These are phyloP conservation scores for Phyllosticta citribraziliensis DNA, from an alignment of 2,329 filamentous ascomycete genomes.

Conservation along the genomic window DNA sequence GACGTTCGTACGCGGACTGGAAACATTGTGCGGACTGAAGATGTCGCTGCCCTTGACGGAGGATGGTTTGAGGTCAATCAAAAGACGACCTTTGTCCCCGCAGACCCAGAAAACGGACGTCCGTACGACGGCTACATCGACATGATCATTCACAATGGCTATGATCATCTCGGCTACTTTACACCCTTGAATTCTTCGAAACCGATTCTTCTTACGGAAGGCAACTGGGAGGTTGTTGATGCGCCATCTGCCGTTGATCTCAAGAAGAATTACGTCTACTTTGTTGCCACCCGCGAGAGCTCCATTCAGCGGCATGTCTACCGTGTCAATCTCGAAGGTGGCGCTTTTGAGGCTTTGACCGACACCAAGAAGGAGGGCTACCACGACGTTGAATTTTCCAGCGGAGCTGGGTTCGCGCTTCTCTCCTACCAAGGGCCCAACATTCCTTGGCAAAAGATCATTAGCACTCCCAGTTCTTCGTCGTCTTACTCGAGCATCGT, in stretches of 20 bases:
- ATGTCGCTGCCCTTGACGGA: slow-evolving; percentile 78
- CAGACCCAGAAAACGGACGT: slow-evolving; percentile 66
- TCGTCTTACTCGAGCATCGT: slow-evolving; percentile 58
- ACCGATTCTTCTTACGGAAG: slow-evolving; percentile 79
- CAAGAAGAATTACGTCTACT: slow-evolving; percentile 81
- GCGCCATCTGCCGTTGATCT: slow-evolving; percentile 80
- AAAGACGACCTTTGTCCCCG: slow-evolving; percentile 74
- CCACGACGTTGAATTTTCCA: slow-evolving; percentile 76
- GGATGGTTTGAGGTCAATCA: slow-evolving; percentile 96
- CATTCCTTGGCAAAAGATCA: slow-evolving; percentile 83
- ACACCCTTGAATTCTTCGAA: slow-evolving; percentile 71
- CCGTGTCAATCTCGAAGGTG: slow-evolving; percentile 74
- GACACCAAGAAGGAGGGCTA: slow-evolving; percentile 65
- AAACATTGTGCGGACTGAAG: slow-evolving; percentile 66
- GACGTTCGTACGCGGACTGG: slow-evolving; percentile 66
- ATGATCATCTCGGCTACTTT: slow-evolving; percentile 90
- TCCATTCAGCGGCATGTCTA: slow-evolving; percentile 89
- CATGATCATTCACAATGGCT: slow-evolving; percentile 73
- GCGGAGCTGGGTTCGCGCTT: slow-evolving; percentile 71
- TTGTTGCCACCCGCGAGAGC: slow-evolving; percentile 74
- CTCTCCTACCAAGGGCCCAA: slow-evolving; percentile 74
- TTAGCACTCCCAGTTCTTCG: slow-evolving; percentile 66
- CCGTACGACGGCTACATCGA: slow-evolving; percentile 86
- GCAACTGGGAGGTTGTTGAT: slow-evolving; percentile 83
- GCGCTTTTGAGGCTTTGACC: slow-evolving; percentile 61